Conservation (phyloP, 148 eudicot species). For the Bassia scoparia region DNA sequence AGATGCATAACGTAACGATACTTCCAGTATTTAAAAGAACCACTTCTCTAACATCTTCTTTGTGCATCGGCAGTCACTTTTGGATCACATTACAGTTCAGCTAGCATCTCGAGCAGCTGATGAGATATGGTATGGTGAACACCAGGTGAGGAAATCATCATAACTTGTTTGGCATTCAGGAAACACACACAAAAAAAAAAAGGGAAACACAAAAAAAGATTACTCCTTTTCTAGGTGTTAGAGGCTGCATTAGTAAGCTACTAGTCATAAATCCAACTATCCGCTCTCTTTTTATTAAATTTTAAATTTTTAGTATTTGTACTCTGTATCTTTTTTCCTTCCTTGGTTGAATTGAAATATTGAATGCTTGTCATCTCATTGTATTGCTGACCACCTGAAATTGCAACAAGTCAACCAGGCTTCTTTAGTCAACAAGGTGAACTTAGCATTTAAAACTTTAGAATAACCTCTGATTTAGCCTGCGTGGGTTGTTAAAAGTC, state of each 20-base stretch:
- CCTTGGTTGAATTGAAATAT: not conserved
- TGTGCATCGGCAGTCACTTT: constrained; percentile 71
- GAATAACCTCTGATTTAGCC: too few species aligned
- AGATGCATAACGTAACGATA: not conserved
- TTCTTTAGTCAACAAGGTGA: not conserved
- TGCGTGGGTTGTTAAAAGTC: too few species aligned
- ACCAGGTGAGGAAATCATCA: constrained; percentile 46
- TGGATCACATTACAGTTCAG: constrained; percentile 87
- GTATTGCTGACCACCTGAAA: not conserved
- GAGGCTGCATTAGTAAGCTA: not conserved
- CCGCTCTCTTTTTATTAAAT: not conserved
- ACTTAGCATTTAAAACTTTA: too few species aligned
- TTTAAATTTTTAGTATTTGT: not conserved
- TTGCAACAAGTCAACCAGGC: not conserved
- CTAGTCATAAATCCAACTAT: not conserved
- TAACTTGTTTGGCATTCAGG: not conserved
- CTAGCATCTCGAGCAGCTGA: constrained; percentile 95
- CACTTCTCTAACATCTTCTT: constrained; percentile 6
- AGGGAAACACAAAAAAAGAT: not conserved
- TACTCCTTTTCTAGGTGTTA: not conserved
- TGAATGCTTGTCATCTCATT: not conserved
- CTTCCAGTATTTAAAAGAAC: not conserved
- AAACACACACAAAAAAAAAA: not conserved
- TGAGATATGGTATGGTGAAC: constrained; percentile 77
- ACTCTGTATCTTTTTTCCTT: not conserved